Conservation (phyloP, 805 yeast species). For the Ogataea trehalophila region DNA sequence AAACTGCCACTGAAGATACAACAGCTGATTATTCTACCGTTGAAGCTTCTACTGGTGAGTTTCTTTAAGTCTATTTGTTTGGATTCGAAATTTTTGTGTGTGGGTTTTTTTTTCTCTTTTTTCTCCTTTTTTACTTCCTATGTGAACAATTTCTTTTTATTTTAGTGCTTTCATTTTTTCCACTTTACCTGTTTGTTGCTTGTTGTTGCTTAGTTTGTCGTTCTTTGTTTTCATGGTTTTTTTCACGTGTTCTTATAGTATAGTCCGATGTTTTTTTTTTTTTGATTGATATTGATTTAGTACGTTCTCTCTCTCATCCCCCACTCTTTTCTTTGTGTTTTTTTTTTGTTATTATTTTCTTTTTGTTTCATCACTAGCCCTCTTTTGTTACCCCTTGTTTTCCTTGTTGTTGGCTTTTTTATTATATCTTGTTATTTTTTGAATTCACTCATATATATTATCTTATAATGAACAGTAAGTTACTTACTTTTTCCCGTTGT, state of each 20-base stretch:
- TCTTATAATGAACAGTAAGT: too few species aligned
- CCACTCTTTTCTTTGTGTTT: neutral
- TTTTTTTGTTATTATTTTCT: neutral
- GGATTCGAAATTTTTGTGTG: neutral
- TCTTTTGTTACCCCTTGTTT: too few species aligned
- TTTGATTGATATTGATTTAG: neutral
- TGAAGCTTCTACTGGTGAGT: conserved; percentile 2
- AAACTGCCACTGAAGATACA: neutral
- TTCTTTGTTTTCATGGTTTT: neutral
- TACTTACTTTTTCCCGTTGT: too few species aligned
- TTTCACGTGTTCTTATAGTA: too few species aligned
- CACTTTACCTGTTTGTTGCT: neutral
- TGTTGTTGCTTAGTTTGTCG: conserved; percentile 2
- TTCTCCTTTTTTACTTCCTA: neutral
- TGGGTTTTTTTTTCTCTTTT: neutral
- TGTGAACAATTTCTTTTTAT: too few species aligned
- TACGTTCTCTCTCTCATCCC: neutral
- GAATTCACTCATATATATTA: too few species aligned
- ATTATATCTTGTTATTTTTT: too few species aligned
- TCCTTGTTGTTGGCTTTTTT: too few species aligned
- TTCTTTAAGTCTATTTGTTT: neutral
- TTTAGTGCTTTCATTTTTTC: neutral
- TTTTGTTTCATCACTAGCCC: too few species aligned
- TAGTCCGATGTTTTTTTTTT: too few species aligned
- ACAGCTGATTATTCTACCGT: conserved; percentile 1